Conservation (phyloP, 106 monocot genomes). For the Gastrodia elata region DNA sequence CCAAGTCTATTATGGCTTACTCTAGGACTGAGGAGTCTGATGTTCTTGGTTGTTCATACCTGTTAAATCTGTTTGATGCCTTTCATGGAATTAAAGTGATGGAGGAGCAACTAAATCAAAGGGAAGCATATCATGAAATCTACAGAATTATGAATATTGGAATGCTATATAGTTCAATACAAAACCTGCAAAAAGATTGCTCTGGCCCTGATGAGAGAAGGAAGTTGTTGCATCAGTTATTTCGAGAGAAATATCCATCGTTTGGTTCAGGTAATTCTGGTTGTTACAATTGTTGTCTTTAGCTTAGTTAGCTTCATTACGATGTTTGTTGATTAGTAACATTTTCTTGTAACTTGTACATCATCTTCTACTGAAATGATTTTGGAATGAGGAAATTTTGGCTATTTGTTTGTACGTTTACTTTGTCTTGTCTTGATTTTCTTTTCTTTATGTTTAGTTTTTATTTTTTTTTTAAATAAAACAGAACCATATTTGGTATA, state of each 20-base stretch:
- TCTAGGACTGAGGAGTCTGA: constrained; percentile 60
- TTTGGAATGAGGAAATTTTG: not conserved
- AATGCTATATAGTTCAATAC: constrained; percentile 69
- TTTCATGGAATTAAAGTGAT: constrained; percentile 60
- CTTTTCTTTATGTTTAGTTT: not conserved
- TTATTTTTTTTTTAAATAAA: not conserved
- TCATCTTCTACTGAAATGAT: not conserved
- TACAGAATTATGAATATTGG: constrained; percentile 80
- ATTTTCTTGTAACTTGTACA: not conserved
- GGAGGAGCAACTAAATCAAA: constrained; percentile 63
- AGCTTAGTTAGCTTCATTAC: not conserved
- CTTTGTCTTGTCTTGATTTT: too few species aligned
- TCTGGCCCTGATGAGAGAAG: constrained; percentile 59
- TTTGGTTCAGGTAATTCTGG: constrained; percentile 55
- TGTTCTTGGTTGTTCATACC: constrained; percentile 57
- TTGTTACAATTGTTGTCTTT: not conserved
- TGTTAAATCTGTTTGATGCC: constrained; percentile 82
- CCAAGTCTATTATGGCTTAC: constrained; percentile 55
- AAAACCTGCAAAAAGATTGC: constrained; percentile 47
- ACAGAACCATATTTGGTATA: not conserved
- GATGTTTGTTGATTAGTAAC: not conserved
- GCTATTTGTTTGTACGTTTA: not conserved
- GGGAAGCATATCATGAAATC: constrained; percentile 56
- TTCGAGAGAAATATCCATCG: constrained; percentile 55
- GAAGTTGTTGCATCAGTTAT: constrained; percentile 44